A percentile compares a stretch with the other conserved stretches of the same genome.
Conservation (phyloP, 2,329 filamentous ascomycete species). For the Dothidotthia symphoricarpi region DNA sequence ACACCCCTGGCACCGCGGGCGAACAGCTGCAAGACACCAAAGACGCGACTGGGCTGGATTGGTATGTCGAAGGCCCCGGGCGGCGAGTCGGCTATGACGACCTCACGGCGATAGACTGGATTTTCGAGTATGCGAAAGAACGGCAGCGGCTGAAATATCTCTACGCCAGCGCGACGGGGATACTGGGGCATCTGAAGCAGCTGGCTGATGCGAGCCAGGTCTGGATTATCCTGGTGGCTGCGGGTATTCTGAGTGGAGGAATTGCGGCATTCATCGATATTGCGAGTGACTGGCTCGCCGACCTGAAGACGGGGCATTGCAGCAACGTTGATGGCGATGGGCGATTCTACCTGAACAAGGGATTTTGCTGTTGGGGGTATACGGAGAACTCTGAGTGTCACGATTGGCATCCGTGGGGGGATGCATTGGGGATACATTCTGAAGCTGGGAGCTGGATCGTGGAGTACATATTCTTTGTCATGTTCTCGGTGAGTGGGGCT, state of each 20-base stretch:
- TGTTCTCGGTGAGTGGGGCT: conserved; percentile 67
- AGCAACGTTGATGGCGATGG: conserved; percentile 73
- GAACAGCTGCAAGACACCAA: conserved; percentile 45
- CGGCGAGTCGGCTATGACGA: conserved; percentile 93
- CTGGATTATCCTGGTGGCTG: conserved; percentile 84
- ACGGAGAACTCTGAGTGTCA: conserved; percentile 71
- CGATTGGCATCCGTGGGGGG: conserved; percentile 85
- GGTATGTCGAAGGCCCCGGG: conserved; percentile 86
- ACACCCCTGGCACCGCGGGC: conserved; percentile 40
- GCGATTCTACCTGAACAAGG: conserved; percentile 84
- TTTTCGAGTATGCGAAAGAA: conserved; percentile 97
- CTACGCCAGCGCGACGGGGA: conserved; percentile 64
- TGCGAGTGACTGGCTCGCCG: conserved; percentile 87
- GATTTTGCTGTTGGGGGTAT: conserved; percentile 92
- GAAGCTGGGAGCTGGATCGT: conserved; percentile 72
- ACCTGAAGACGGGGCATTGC: conserved; percentile 89
- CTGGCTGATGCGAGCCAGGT: conserved; percentile 84
- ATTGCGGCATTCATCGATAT: conserved; percentile 89
- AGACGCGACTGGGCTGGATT: conserved; percentile 59
- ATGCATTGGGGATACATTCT: conserved; percentile 66
- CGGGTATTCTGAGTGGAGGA: conserved; percentile 77
- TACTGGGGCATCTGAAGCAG: conserved; percentile 70
- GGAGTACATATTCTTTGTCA: conserved; percentile 81
- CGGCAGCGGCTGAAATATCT: conserved; percentile 80
- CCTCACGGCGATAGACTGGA: conserved; percentile 98